Evolutionary conservation across 2,329 filamentous ascomycete species (phyloP).

Genomic region (Arthroderma uncinatum): DNA sequence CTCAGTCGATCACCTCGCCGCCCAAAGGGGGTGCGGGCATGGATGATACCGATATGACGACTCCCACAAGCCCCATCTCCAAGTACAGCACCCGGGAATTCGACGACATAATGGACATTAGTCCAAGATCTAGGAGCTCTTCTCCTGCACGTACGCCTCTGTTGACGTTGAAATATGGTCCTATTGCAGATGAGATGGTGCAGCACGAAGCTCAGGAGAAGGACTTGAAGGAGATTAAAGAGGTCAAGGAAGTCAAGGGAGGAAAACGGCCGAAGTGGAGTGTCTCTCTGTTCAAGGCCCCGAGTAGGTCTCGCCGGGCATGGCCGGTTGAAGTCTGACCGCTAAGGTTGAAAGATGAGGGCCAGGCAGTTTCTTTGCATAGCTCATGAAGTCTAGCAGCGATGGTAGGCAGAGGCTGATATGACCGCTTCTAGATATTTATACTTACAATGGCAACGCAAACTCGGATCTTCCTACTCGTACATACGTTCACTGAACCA

Average conservation of each 20-base stretch:
- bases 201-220: constrained; percentile 1
- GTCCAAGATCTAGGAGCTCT: background rate
- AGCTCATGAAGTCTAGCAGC: no score
- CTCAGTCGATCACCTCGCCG: constrained; percentile 9
- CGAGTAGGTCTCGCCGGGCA: constrained; percentile 5
- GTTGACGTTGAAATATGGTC: constrained; percentile 3
- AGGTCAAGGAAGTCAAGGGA: background rate
- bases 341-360: no score
- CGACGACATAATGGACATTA: constrained; percentile 5
- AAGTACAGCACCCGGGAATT: constrained; percentile 6
- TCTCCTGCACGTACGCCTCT: constrained; percentile 4
- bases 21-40: constrained; percentile 7
- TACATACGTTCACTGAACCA: no score
- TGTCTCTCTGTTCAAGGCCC: constrained; percentile 13
- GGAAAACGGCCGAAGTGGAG: constrained; percentile 12
- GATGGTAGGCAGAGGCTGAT: no score
- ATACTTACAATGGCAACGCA: no score
- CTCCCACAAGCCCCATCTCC: background rate
- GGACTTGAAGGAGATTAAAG: background rate
- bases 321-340: background rate
- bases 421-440: no score
- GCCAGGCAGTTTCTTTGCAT: no score
- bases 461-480: no score
- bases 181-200: constrained; percentile 1
- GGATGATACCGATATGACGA: background rate